Evolutionary conservation across 306 rosid species (phyloP), one percentile per base, ranked within the genome.

Genomic region (Delonix regia): DNA sequence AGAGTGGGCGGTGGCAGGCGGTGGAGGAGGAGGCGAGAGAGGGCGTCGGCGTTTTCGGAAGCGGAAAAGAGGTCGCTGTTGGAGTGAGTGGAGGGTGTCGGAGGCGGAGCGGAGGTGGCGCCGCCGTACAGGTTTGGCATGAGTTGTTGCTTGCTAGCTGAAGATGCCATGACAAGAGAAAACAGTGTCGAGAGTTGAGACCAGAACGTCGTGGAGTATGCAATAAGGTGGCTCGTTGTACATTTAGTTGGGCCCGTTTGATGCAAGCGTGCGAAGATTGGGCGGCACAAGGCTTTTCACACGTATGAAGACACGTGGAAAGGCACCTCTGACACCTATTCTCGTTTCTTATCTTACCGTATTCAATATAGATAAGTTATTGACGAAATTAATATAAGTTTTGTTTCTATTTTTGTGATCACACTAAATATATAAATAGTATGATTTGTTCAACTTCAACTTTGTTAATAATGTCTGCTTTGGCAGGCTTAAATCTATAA

Each of bases 81-180:
- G 10, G 84, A 67, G 71, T 85, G 81, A 0, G 88, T 24, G 0
- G 97, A 86, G 0, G 98, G 98, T 0, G 97, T 94, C 9, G 98
- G 98, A 27, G 97, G 97, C 0, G 98, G 97, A 9, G 98, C 97
- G 44, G 97, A 86, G 75, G 97, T 89, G 89, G 97, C 84, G 68
- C 90, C 91, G 70, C 86, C 84, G 74, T 78, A 76, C 79, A 88
- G 69, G 76, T 70, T 86, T 49, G 86, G 70, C 8, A 70, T 24
- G 53, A 70, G 83, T 18, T 62, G 87, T 14, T 91, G 87, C 10
- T 87, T 78, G 74, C 82, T 88, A 42, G 93, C 28, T 38, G 93
- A 87, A 76, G 92, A 88, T 19, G 91, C 88, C 97, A 88, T 90
- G 34, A 74, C 78, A 70, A 30, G 6, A 6, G 8, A 9, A 7